Base-by-base conservation (phyloP, 2,329 filamentous ascomycete species). In the Coniochaeta prunicola region DNA sequence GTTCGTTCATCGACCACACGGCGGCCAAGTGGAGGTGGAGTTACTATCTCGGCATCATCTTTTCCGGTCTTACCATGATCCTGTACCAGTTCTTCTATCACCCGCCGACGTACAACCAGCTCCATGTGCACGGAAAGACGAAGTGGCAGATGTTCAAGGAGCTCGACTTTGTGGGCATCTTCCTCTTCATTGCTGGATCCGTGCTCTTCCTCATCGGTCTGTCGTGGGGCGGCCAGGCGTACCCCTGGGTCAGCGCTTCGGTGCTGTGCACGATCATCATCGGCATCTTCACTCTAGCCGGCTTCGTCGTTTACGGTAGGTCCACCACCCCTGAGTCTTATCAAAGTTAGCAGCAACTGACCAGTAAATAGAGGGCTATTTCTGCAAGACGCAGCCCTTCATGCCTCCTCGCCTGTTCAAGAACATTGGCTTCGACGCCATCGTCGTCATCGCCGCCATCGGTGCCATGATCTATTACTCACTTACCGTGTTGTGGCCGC, bases 31-130 rank as follows among this genome's bases (percentile, higher is more conserved):
- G 79, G 79, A 71, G 80, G 42, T 80, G 78, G 76, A 74, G 69
- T 58, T 83, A 77, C 65, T 80, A 77, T 62, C 63, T 82, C 4
- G 75, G 74, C 59, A 76, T 77, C 62, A 76, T 79, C 57, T 68
- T 77, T 58, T 72, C 70, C 36, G 70, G 68, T n/a, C 59, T 77
- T 24, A 69, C 74, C 12, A 63, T 76, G 1, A 64, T 71, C 1
- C 69, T 78, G 7, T 79, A 74, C 59, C 67, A 69, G 34, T 69
- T 77, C 61, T 75, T 77, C 58, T 81, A 80, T 66, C 74, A 75
- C 61, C 79, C 77, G 26, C 77, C 79, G 0, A 73, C 71, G 8
- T 79, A 74, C 65, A 65, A 71, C 21, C 74, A 75, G 66, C 71
- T 78, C 19, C 75, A 78, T 60, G 65, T 73, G 26, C 42, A 67